Conservation (phyloP, 495 filamentous ascomycete genomes). For the Podospora bellae-mahoneyi region DNA sequence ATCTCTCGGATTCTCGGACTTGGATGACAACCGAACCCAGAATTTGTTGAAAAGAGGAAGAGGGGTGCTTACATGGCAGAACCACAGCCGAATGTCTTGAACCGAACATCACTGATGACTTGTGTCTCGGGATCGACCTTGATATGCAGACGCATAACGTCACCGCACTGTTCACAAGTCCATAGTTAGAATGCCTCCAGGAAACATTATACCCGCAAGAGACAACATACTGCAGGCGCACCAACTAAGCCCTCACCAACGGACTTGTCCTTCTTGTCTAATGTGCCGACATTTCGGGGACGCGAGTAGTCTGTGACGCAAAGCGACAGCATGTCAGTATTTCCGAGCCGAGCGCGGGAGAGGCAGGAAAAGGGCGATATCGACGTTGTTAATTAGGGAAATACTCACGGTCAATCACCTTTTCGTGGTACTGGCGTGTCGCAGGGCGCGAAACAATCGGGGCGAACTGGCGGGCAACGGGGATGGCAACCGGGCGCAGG, state of each 20-base stretch:
- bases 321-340: slow-evolving; percentile 6
- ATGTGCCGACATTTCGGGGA: slow-evolving; percentile 90
- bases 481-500: slow-evolving; percentile 24
- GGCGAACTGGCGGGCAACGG: slow-evolving; percentile 38
- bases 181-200: neutral
- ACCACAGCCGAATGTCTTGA: slow-evolving; percentile 94
- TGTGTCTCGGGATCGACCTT: slow-evolving; percentile 85
- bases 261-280: slow-evolving; percentile 77
- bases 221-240: slow-evolving; percentile 62
- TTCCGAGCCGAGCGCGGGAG: neutral
- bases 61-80: slow-evolving; percentile 63
- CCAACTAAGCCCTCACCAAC: slow-evolving; percentile 98
- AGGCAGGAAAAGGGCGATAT: neutral
- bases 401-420: slow-evolving; percentile 64
- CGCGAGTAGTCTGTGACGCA: slow-evolving; percentile 68
- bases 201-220: neutral
- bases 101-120: slow-evolving; percentile 86
- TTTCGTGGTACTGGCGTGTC: slow-evolving; percentile 53
- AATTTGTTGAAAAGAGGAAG: neutral
- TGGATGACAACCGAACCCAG: neutral
- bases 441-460: slow-evolving; percentile 39
- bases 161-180: slow-evolving; percentile 56
- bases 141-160: slow-evolving; percentile 99
- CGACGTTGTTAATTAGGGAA: neutral
- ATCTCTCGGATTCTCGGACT: neutral